Evolutionary conservation across 208 protist species (phyloP).

Genomic region (Acanthamoeba castellanii): DNA sequence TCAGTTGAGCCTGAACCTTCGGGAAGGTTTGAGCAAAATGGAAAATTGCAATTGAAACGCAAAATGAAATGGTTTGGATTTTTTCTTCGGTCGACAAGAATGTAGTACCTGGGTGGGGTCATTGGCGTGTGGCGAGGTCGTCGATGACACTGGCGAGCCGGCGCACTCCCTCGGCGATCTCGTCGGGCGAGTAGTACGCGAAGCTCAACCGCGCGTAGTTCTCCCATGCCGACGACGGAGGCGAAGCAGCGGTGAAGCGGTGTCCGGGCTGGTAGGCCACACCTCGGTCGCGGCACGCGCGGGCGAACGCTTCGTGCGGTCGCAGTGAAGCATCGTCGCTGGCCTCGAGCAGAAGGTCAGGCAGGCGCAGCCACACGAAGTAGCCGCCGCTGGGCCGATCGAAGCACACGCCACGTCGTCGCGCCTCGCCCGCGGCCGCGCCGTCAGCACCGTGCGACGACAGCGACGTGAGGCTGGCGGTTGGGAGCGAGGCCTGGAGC

Average conservation of each 20-base stretch:
- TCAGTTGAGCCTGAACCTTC: not conserved
- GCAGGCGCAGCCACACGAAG: conserved; percentile 63
- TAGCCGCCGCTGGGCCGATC: conserved; percentile 51
- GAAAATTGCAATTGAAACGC: not conserved
- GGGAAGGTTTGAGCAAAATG: not conserved
- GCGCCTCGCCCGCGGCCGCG: not conserved
- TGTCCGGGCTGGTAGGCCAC: not conserved
- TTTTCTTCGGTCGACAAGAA: too few relatives aligned
- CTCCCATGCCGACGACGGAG: not conserved
- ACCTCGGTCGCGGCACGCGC: not conserved
- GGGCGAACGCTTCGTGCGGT: not conserved
- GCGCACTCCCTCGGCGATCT: not conserved
- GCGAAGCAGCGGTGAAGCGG: not conserved
- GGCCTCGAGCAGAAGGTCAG: not conserved
- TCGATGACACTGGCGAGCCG: not conserved
- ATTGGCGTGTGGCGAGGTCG: not conserved
- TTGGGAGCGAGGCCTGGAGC: not conserved
- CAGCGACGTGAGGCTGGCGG: not conserved
- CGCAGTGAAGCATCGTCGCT: not conserved
- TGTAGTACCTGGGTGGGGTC: too few relatives aligned
- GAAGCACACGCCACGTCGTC: conserved; percentile 48
- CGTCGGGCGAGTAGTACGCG: conserved; percentile 4
- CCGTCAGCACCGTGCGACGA: not conserved
- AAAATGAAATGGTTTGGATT: too few relatives aligned
- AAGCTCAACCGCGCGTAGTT: conserved; percentile 58